Base-by-base conservation (phyloP, 2,329 filamentous ascomycete species). In the Myriosclerotinia scirpicola region DNA sequence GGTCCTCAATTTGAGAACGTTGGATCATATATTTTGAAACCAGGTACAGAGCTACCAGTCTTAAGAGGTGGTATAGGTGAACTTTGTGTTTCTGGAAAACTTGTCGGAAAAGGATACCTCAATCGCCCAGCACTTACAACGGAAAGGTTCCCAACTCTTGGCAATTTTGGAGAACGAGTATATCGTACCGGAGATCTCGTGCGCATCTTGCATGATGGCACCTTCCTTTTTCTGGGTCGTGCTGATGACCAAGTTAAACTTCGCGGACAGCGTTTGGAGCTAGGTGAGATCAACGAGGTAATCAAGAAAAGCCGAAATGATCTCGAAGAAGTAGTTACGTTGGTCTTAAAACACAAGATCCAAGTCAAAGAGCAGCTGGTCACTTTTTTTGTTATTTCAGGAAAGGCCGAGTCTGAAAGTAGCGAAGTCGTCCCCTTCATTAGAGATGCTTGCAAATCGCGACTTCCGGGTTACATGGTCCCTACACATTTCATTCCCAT, bases 231-330 rank as follows among this genome's bases (percentile, higher is more conserved):
- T 75, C 81, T 96, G 2, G 93, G 94, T 3, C 86, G 94, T 17
- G 90, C 90, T 7, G 94, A 98, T 75, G 92, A 96, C 65, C 93
- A 98, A 77, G 89, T 97, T 69, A 98, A 98, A 76, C 83, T 97
- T 3, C 87, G 94, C 14, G 93, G 93, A 0, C 93, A 97, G 76
- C 84, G 93, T 17, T 83, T 98, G 0, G 94, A 98, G 74, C 90
- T 96, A 68, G 91, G 90, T 0, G 93, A 98, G 79, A 96, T 97
- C 77, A 95, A 96, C 72, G 88, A 93, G 59, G 86, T 90, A 11
- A 92, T 97, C 72, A 87, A 87, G 44, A 87, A 86, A 26, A 84
- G 85, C 0, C 82, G 86, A 0, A 69, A 77, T 0, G 79, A 79
- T 0, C 79, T 95, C 11, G 80, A 84, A 17, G 91, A 96, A 71